Evolutionary conservation across 1,284 basidiomycete genomes (phyloP).

Genomic region (Leccinum variabile): DNA sequence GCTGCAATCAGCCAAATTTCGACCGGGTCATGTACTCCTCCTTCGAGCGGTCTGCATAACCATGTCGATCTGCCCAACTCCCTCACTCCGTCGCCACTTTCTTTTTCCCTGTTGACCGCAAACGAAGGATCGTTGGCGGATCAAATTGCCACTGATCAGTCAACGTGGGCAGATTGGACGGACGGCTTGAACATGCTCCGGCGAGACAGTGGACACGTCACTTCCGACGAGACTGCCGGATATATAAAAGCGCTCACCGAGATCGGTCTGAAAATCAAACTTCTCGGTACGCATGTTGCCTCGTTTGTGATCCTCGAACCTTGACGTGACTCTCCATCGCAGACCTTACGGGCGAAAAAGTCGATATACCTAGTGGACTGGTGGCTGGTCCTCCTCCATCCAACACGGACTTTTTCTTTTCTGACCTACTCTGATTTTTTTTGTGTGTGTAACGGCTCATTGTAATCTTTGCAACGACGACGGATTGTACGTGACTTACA

Average conservation of each 20-base stretch:
- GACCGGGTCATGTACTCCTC: slow-evolving; percentile 73
- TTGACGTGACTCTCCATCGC: slow-evolving; percentile 9
- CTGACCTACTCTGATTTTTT: slow-evolving; percentile 47
- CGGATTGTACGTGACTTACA: background rate
- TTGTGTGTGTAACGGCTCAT: background rate
- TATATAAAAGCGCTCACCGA: slow-evolving; percentile 88
- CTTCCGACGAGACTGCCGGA: slow-evolving; percentile 81
- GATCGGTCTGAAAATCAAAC: slow-evolving; percentile 91
- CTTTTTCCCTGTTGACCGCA: slow-evolving; percentile 76
- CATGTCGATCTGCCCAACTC: slow-evolving; percentile 57
- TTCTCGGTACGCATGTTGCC: slow-evolving; percentile 64
- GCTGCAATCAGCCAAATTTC: slow-evolving; percentile 76
- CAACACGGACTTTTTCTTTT: slow-evolving; percentile 87
- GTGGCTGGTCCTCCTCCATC: slow-evolving; percentile 70
- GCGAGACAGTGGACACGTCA: slow-evolving; percentile 76
- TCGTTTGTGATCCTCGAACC: background rate
- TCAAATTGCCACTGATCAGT: slow-evolving; percentile 81
- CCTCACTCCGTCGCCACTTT: slow-evolving; percentile 64
- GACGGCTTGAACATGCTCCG: slow-evolving; percentile 91
- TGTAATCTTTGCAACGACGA: slow-evolving; percentile 12
- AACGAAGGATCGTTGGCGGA: slow-evolving; percentile 81
- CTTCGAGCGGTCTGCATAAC: slow-evolving; percentile 60
- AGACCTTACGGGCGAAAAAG: slow-evolving; percentile 90
- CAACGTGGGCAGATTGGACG: slow-evolving; percentile 93
- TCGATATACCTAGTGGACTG: slow-evolving; percentile 85